phyloP scores from a whole-genome alignment of 345 rosid genomes.

The Bruguiera sexangula region DNA sequence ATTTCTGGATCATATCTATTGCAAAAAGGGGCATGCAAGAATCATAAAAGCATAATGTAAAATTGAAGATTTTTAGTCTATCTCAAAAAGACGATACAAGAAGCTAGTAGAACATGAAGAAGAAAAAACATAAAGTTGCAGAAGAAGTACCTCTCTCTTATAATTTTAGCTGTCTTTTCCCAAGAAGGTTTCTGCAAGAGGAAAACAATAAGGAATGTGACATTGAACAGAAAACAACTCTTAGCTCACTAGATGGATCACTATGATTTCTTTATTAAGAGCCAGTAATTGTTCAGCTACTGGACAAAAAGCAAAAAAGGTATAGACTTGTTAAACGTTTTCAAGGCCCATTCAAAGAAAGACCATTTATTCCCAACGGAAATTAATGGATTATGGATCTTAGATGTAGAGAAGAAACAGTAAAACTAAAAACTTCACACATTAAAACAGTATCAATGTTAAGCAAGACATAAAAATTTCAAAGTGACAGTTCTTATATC shows the following conservation, averaged over 20 bases:
- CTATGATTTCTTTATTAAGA: background rate
- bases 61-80: slow-evolving; percentile 10
- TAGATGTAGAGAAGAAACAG: no score
- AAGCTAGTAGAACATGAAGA: background rate
- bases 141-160: slow-evolving; percentile 65
- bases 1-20: slow-evolving; percentile 86
- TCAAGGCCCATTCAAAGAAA: background rate
- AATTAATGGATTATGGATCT: no score
- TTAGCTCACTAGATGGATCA: background rate
- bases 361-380: no score
- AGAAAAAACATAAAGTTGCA: background rate
- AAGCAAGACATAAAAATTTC: no score
- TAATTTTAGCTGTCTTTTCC: slow-evolving; percentile 89
- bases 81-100: background rate
- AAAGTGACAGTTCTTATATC: no score
- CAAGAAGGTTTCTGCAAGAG: slow-evolving; percentile 87
- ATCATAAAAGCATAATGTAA: slow-evolving; percentile 4
- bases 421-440: no score
- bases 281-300: background rate
- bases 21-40: slow-evolving; percentile 15
- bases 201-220: slow-evolving; percentile 13
- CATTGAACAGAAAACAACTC: background rate
- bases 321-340: background rate
- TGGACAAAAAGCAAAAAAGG: background rate
- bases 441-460: no score